Percentiles rank a stretch among this genome's conserved stretches.
phyloP scores from a whole-genome alignment of 2,329 filamentous ascomycete genomes.

The Sordariomycetes sp. region DNA sequence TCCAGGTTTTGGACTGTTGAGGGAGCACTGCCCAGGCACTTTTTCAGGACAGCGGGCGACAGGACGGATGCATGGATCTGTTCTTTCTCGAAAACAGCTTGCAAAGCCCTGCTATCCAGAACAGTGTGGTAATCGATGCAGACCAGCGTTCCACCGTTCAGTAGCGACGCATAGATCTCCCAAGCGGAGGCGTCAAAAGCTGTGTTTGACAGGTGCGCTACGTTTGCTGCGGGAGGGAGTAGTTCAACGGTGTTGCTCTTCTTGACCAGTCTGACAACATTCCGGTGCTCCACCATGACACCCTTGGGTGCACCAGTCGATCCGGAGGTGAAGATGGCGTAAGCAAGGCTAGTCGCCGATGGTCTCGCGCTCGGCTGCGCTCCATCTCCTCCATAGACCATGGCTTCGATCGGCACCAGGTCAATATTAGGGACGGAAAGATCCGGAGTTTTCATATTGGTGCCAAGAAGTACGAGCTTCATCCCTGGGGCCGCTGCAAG shows the following conservation, averaged over 20 bases:
- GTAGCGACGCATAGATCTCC: background rate
- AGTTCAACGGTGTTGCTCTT: too few relatives aligned
- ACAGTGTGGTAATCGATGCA: conserved; percentile 25
- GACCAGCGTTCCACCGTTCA: conserved; percentile 24
- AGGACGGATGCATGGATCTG: conserved; percentile 4
- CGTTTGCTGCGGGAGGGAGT: too few relatives aligned
- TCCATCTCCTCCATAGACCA: background rate
- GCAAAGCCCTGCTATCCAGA: conserved; percentile 4
- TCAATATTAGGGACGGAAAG: background rate
- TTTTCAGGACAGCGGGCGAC: conserved; percentile 8
- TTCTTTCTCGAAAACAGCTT: conserved; percentile 4
- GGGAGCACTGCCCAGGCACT: conserved; percentile 5
- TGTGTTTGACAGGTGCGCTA: conserved; percentile 5
- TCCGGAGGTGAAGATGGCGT: conserved; percentile 14
- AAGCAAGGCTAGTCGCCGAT: too few relatives aligned
- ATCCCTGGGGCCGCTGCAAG: background rate
- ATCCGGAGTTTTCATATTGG: background rate
- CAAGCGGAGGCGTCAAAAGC: background rate
- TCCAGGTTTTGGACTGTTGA: conserved; percentile 5
- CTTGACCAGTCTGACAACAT: conserved; percentile 6
- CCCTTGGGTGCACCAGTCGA: conserved; percentile 8
- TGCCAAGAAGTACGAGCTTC: conserved; percentile 8
- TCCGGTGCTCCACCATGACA: conserved; percentile 6
- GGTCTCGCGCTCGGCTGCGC: background rate
- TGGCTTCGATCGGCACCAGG: background rate